Evolutionary conservation across 495 filamentous ascomycete species (phyloP).

Genomic region (Elasticomyces elasticus): DNA sequence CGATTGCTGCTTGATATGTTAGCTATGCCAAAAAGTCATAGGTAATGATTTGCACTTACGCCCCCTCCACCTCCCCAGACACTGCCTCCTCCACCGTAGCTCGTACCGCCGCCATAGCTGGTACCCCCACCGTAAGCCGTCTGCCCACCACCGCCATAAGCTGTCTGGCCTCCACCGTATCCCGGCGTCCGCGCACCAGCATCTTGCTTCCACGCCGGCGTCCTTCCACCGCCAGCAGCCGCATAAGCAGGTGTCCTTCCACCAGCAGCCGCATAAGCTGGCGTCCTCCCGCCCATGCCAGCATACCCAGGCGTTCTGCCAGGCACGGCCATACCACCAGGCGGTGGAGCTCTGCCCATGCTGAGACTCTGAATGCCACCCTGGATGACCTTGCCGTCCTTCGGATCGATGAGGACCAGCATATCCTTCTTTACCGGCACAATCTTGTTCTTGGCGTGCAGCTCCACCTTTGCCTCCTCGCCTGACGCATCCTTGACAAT

Average conservation of each 20-base stretch:
- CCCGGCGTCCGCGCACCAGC: slow-evolving; percentile 16
- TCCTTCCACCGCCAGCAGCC: slow-evolving; percentile 39
- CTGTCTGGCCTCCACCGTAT: slow-evolving; percentile 9
- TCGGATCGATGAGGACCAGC: slow-evolving; percentile 66
- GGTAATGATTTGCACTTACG: slow-evolving; percentile 5
- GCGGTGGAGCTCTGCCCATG: slow-evolving; percentile 15
- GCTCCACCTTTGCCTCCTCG: slow-evolving; percentile 71
- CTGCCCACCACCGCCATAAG: slow-evolving; percentile 40
- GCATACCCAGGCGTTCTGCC: slow-evolving; percentile 35
- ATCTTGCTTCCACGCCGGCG: slow-evolving; percentile 60
- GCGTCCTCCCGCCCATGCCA: slow-evolving; percentile 52
- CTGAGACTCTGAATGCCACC: slow-evolving; percentile 39
- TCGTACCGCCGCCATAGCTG: slow-evolving; percentile 18
- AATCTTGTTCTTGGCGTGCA: slow-evolving; percentile 84
- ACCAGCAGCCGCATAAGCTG: slow-evolving; percentile 44
- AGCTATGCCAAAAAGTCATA: background rate
- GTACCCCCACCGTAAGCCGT: slow-evolving; percentile 44
- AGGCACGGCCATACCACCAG: background rate
- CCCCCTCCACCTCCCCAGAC: slow-evolving; percentile 15
- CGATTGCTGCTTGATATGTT: slow-evolving; percentile 11
- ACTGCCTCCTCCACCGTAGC: slow-evolving; percentile 17
- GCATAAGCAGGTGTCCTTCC: slow-evolving; percentile 33
- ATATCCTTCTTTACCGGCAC: slow-evolving; percentile 70
- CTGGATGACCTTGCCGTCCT: slow-evolving; percentile 65
- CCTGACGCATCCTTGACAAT: slow-evolving; percentile 92